phyloP scores from a whole-genome alignment of 139 green algal species.

The Chlamydomonas sphaeroides region DNA sequence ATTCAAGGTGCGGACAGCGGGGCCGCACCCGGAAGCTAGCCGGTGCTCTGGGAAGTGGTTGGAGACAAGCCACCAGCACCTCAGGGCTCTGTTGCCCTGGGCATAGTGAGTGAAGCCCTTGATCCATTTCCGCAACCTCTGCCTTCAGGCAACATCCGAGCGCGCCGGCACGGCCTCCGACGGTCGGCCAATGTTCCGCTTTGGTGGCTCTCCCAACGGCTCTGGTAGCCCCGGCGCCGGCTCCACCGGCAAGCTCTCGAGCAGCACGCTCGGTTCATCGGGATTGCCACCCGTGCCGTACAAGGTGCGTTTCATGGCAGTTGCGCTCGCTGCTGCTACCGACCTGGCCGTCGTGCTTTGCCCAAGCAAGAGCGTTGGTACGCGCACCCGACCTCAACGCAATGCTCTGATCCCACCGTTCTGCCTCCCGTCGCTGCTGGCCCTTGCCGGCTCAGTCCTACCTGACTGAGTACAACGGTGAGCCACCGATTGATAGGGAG shows the following conservation, averaged over 20 bases:
- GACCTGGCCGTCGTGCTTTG: no score
- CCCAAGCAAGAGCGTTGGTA: no score
- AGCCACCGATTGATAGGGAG: no score
- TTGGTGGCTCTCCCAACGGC: background rate
- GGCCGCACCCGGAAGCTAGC: no score
- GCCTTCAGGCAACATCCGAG: background rate
- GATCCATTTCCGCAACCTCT: no score
- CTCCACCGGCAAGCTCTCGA: background rate
- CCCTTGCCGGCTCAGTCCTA: constrained; percentile 10
- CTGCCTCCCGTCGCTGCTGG: no score
- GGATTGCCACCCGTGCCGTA: constrained; percentile 21
- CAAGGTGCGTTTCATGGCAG: background rate
- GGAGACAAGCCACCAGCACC: no score
- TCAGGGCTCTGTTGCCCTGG: background rate
- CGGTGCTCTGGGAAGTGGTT: no score
- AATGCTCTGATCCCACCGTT: background rate
- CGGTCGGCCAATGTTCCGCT: background rate
- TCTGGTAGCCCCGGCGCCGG: background rate
- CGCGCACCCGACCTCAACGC: background rate
- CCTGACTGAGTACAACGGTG: constrained; percentile 36
- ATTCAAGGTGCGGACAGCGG: no score
- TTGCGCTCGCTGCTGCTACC: background rate
- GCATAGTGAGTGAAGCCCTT: no score
- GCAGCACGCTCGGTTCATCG: constrained; percentile 7
- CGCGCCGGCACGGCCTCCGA: background rate